Evolutionary conservation across 495 filamentous ascomycete species (phyloP).

Genomic region (Halenospora varia): DNA sequence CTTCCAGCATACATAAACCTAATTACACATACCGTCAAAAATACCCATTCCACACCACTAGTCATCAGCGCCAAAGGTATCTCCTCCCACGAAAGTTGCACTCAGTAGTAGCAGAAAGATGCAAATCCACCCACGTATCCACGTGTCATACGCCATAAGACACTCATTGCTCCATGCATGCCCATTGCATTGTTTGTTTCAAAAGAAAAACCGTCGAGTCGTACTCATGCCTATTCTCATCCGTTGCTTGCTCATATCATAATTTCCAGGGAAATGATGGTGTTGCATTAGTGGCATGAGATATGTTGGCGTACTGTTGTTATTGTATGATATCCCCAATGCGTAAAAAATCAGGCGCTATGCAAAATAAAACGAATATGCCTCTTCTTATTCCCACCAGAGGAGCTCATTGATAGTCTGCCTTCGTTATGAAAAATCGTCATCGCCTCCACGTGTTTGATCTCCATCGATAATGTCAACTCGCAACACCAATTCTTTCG

Average conservation of each 20-base stretch:
- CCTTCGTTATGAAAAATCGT: constrained; percentile 25
- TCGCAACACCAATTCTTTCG: constrained; percentile 62
- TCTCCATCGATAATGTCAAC: constrained; percentile 24
- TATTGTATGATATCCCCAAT: no score
- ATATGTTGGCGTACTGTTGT: neutral
- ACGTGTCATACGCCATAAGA: neutral
- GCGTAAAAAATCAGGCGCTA: constrained; percentile 4
- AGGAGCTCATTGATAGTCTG: neutral
- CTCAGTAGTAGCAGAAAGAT: no score
- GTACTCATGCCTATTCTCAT: neutral
- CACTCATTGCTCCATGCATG: neutral
- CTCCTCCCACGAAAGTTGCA: no score
- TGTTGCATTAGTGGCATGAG: neutral
- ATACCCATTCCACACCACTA: no score
- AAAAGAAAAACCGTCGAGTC: no score
- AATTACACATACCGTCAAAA: no score
- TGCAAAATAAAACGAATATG: constrained; percentile 5
- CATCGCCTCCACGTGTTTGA: constrained; percentile 8
- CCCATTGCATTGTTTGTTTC: neutral
- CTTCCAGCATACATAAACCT: no score
- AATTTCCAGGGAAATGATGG: no score
- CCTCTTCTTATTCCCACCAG: neutral
- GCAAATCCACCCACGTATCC: no score
- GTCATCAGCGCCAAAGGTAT: no score
- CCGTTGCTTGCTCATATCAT: no score